Conservation (phyloP, 306 rosid genomes). For the Ormosia emarginata region DNA sequence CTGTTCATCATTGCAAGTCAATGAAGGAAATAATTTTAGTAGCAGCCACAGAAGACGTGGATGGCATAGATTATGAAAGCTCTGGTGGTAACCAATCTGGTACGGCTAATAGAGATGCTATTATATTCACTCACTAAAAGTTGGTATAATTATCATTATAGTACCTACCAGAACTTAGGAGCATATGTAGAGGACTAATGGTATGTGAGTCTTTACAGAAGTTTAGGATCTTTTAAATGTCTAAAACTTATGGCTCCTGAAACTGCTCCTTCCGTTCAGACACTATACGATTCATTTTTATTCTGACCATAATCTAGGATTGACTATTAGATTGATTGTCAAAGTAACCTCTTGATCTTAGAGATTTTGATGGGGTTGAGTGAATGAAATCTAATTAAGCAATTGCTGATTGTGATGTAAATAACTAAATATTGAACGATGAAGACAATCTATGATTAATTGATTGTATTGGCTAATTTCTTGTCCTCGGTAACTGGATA, state of each 20-base stretch:
- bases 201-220: constrained; percentile 1
- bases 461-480: background rate
- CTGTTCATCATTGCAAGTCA: too few relatives aligned
- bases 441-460: background rate
- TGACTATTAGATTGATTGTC: background rate
- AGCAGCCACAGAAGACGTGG: too few relatives aligned
- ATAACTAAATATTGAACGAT: background rate
- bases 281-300: background rate
- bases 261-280: constrained; percentile 5
- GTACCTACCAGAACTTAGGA: background rate
- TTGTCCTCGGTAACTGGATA: background rate
- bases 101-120: too few relatives aligned
- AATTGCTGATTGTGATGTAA: background rate
- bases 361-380: background rate
- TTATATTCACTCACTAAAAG: too few relatives aligned
- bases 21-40: too few relatives aligned
- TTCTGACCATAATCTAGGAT: background rate
- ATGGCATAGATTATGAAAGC: too few relatives aligned
- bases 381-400: background rate
- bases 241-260: constrained; percentile 8
- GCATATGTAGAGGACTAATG: constrained; percentile 12
- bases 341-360: background rate
- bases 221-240: background rate
- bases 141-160: too few relatives aligned
- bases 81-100: too few relatives aligned